phyloP scores from a whole-genome alignment of 371 early-diverging fungal species.

The Actinomortierella wolfii region DNA sequence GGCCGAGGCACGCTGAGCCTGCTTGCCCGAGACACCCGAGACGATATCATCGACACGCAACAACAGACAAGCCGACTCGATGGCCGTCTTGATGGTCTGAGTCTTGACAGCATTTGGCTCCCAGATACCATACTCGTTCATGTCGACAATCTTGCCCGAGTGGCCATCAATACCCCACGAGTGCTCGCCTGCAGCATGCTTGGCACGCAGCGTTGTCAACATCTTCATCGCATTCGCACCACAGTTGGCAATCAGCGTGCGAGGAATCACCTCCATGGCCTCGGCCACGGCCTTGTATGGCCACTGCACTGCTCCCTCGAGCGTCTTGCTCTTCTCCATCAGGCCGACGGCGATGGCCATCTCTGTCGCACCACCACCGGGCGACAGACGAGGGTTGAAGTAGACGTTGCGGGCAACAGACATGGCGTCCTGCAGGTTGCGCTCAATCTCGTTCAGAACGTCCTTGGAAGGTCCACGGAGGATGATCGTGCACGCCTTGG shows the following conservation, averaged over 20 bases:
- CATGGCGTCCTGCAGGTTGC: slow-evolving; percentile 99
- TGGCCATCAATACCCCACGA: slow-evolving; percentile 97
- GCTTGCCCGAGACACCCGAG: slow-evolving; percentile 81
- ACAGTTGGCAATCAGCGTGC: slow-evolving; percentile 98
- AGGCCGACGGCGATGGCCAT: slow-evolving; percentile 96
- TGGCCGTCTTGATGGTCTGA: slow-evolving; percentile 99
- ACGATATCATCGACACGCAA: slow-evolving; percentile 98
- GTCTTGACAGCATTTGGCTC: slow-evolving; percentile 99
- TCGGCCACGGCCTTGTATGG: slow-evolving; percentile 95
- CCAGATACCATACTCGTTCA: slow-evolving; percentile 97
- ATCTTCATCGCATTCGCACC: slow-evolving; percentile 97
- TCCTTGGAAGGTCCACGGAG: slow-evolving; percentile 99
- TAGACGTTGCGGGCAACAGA: slow-evolving; percentile 98
- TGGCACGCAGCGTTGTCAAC: slow-evolving; percentile 93
- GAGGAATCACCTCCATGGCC: slow-evolving; percentile 98
- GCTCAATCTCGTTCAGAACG: slow-evolving; percentile 98
- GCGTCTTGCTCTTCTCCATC: slow-evolving; percentile 86
- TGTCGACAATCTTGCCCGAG: slow-evolving; percentile 95
- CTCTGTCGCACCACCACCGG: slow-evolving; percentile 99
- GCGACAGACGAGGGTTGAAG: slow-evolving; percentile 91
- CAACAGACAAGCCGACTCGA: slow-evolving; percentile 96
- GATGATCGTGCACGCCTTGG: slow-evolving; percentile 99
- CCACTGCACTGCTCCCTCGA: slow-evolving; percentile 95
- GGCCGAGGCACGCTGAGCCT: slow-evolving; percentile 41
- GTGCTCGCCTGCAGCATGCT: slow-evolving; percentile 89